Conservation (phyloP, 108 stramenopile species). For the Fistulifera solaris region DNA sequence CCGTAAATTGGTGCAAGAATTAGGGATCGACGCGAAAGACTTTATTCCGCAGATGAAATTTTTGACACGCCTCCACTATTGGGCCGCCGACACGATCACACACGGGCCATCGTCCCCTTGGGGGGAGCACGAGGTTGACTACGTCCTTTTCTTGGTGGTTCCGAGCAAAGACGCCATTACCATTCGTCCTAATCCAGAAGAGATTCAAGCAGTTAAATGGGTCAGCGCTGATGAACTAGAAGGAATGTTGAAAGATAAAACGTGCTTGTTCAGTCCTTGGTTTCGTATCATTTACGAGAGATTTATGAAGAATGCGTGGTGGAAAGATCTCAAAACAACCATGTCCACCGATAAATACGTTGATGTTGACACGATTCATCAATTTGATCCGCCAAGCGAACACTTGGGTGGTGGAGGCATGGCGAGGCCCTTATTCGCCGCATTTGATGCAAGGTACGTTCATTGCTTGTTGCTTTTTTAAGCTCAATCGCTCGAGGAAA, state of each 20-base stretch:
- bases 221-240: constrained; percentile 52
- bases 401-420: constrained; percentile 80
- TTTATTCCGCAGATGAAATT: constrained; percentile 73
- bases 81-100: constrained; percentile 88
- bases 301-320: constrained; percentile 72
- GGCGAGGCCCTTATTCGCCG: constrained; percentile 59
- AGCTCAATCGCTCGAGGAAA: background rate
- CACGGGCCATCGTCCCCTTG: constrained; percentile 82
- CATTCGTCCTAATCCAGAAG: constrained; percentile 82
- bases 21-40: constrained; percentile 75
- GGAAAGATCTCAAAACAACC: constrained; percentile 67
- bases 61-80: constrained; percentile 96
- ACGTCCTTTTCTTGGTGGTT: constrained; percentile 81
- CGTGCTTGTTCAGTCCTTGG: constrained; percentile 85
- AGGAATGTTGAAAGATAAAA: constrained; percentile 58
- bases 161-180: constrained; percentile 45
- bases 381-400: constrained; percentile 79
- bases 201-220: constrained; percentile 79
- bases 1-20: constrained; percentile 94
- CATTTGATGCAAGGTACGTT: constrained; percentile 24
- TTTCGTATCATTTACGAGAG: constrained; percentile 79
- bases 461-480: background rate
- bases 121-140: constrained; percentile 99
- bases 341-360: constrained; percentile 68
- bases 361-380: constrained; percentile 64